A percentile compares a stretch with the other conserved stretches of the same genome.
Conservation (phyloP, 352 stramenopile genomes). For the Stephanocyclus meneghinianus region DNA sequence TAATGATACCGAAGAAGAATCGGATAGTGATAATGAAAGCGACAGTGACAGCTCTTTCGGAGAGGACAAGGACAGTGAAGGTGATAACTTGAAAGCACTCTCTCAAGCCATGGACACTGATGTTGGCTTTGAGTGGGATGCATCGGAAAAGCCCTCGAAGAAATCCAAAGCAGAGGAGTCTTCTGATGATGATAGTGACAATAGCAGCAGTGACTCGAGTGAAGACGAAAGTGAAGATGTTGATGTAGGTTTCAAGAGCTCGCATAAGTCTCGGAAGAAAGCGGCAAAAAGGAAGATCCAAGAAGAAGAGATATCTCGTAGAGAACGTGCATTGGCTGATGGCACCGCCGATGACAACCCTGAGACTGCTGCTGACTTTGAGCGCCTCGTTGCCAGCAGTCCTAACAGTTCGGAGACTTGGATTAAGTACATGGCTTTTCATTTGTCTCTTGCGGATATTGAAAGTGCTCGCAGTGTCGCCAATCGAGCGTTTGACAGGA, state of each 20-base stretch:
- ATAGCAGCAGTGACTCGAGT: conserved; percentile 28
- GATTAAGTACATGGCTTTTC: conserved; percentile 98
- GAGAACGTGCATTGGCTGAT: conserved; percentile 90
- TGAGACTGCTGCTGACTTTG: conserved; percentile 91
- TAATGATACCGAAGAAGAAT: conserved; percentile 36
- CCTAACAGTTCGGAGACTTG: conserved; percentile 94
- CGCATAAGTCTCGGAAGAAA: conserved; percentile 77
- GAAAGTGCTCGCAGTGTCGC: conserved; percentile 90
- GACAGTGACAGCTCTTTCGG: conserved; percentile 65
- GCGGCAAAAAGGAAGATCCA: conserved; percentile 70
- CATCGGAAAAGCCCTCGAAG: conserved; percentile 6
- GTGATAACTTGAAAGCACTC: conserved; percentile 71
- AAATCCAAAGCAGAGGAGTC: conserved; percentile 36
- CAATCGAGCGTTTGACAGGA: conserved; percentile 88
- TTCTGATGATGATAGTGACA: conserved; percentile 47
- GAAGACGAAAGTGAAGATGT: conserved; percentile 79
- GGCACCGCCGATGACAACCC: conserved; percentile 88
- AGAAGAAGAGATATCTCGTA: conserved; percentile 74
- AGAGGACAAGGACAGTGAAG: conserved; percentile 59
- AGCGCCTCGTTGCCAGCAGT: conserved; percentile 90
- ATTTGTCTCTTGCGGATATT: conserved; percentile 93
- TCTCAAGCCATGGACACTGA: conserved; percentile 71
- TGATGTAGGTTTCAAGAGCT: conserved; percentile 58
- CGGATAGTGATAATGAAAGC: conserved; percentile 39
- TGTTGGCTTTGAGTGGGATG: conserved; percentile 81